phyloP scores from a whole-genome alignment of 371 early-diverging fungal genomes.

The Blakeslea trispora region DNA sequence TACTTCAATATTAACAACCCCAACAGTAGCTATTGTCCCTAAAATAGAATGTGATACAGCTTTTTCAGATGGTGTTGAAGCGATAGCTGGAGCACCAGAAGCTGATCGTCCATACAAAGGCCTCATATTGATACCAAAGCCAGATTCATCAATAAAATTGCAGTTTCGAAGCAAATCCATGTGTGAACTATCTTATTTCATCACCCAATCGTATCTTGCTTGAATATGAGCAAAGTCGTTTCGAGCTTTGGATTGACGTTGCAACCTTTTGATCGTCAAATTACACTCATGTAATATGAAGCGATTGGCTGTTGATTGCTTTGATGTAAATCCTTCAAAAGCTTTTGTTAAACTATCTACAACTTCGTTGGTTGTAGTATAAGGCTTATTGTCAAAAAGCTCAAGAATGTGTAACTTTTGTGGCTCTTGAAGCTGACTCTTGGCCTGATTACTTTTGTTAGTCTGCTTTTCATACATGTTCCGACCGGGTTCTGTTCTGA shows the following conservation, averaged over 20 bases:
- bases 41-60: no score
- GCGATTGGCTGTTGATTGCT: conserved; percentile 4
- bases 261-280: conserved; percentile 2
- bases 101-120: no score
- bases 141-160: no score
- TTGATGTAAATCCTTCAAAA: conserved; percentile 5
- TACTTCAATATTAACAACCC: no score
- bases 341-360: conserved; percentile 3
- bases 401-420: conserved; percentile 11
- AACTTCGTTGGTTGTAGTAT: conserved; percentile 3
- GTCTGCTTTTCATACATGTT: conserved; percentile 17
- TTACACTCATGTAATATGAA: conserved; percentile 13
- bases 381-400: conserved; percentile 7
- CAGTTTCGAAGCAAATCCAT: no score
- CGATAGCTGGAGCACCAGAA: no score
- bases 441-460: background rate
- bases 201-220: conserved; percentile 8
- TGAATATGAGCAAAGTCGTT: background rate
- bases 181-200: no score
- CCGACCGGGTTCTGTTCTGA: conserved; percentile 7
- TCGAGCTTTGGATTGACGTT: background rate
- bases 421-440: conserved; percentile 4
- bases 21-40: no score
- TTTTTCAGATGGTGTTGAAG: no score
- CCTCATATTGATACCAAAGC: no score